Evolutionary conservation across 73 alveolate genomes (phyloP).

Genomic region (Paramecium caudatum): DNA sequence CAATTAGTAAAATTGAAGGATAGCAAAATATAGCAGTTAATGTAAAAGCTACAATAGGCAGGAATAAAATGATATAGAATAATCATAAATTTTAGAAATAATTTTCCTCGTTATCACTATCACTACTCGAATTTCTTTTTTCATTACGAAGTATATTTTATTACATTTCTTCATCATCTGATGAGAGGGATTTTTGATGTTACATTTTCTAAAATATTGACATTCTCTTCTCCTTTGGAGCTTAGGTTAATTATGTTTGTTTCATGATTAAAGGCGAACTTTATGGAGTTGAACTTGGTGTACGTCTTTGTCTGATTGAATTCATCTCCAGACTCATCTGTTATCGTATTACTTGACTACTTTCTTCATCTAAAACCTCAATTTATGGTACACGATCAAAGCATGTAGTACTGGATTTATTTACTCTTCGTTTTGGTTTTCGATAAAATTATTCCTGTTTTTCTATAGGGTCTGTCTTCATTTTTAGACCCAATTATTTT

Average conservation of each 20-base stretch:
- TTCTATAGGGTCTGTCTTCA: slow-evolving; percentile 50
- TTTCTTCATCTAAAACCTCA: neutral
- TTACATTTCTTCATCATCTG: neutral
- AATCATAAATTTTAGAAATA: slow-evolving; percentile 45
- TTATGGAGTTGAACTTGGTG: slow-evolving; percentile 47
- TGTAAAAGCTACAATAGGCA: slow-evolving; percentile 73
- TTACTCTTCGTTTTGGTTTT: slow-evolving; percentile 24
- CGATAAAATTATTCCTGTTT: slow-evolving; percentile 19
- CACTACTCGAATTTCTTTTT: slow-evolving; percentile 14
- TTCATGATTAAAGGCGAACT: slow-evolving; percentile 45
- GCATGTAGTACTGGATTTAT: slow-evolving; percentile 31
- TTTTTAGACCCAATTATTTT: slow-evolving; percentile 41
- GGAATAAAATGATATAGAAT: slow-evolving; percentile 67
- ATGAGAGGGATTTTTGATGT: neutral
- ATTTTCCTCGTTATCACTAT: slow-evolving; percentile 22
- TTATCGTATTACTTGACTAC: neutral
- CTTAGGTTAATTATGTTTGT: neutral
- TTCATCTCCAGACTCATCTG: slow-evolving; percentile 21
- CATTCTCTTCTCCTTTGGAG: neutral
- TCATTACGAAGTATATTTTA: neutral
- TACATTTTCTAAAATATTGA: slow-evolving; percentile 38
- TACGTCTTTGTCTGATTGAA: slow-evolving; percentile 41
- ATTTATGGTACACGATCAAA: neutral
- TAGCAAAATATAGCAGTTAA: slow-evolving; percentile 73
- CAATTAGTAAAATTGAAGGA: slow-evolving; percentile 76